Conservation (phyloP, 805 yeast genomes). For the Saccharomycopsis fibuligera region DNA sequence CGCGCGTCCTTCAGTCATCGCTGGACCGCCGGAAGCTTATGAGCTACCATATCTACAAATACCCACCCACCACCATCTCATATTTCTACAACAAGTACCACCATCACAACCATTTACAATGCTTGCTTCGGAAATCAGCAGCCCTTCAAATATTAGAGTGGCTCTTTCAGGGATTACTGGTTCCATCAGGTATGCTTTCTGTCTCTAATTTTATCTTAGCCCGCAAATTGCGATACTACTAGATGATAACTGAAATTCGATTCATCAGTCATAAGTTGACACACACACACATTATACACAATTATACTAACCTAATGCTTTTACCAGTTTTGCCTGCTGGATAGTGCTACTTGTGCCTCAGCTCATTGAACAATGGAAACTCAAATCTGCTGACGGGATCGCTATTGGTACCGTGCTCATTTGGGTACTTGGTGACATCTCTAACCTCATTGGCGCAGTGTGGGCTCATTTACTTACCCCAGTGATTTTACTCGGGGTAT, state of each 20-base stretch:
- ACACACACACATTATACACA: neutral
- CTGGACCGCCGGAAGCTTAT: no score
- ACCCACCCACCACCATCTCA: no score
- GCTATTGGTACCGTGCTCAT: slow-evolving; percentile 58
- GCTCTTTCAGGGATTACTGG: slow-evolving; percentile 61
- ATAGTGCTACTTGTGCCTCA: slow-evolving; percentile 71
- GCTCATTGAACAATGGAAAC: slow-evolving; percentile 72
- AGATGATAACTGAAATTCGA: neutral
- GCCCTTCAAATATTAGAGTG: slow-evolving; percentile 29
- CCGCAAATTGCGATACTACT: neutral
- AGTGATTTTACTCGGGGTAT: slow-evolving; percentile 60
- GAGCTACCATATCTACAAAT: no score
- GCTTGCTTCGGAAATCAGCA: neutral
- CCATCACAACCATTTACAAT: no score
- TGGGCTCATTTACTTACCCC: slow-evolving; percentile 69
- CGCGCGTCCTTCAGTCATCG: no score
- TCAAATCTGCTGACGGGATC: slow-evolving; percentile 67
- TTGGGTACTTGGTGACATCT: slow-evolving; percentile 69
- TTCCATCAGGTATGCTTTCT: slow-evolving; percentile 44
- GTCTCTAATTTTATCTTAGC: neutral
- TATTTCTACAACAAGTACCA: no score
- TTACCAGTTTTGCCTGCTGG: slow-evolving; percentile 63
- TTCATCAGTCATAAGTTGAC: neutral
- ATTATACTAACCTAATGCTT: neutral
- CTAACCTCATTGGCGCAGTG: slow-evolving; percentile 59